phyloP scores from a whole-genome alignment of 2,329 filamentous ascomycete genomes.

The Hymenoscyphus albidus region DNA sequence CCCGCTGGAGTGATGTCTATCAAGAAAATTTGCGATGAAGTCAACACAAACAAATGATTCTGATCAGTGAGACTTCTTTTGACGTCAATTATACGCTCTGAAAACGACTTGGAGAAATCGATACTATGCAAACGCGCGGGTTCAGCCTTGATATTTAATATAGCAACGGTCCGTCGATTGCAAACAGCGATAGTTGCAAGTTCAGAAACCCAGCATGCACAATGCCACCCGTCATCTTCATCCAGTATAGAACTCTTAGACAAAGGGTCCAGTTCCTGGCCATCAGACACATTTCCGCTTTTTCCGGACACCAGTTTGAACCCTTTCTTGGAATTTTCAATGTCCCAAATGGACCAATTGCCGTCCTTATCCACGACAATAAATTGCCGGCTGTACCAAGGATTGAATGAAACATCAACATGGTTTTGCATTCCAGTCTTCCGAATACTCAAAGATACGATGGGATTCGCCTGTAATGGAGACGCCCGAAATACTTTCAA shows the following conservation, averaged over 20 bases:
- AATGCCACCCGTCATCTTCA: slow-evolving; percentile 43
- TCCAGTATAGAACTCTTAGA: slow-evolving; percentile 7
- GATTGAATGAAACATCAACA: slow-evolving; percentile 63
- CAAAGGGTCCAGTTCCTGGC: slow-evolving; percentile 11
- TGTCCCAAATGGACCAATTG: slow-evolving; percentile 65
- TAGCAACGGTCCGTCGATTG: slow-evolving; percentile 36
- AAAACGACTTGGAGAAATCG: slow-evolving; percentile 19
- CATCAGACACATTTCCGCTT: slow-evolving; percentile 28
- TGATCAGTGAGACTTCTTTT: slow-evolving; percentile 44
- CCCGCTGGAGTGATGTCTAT: slow-evolving; percentile 27
- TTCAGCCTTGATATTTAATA: slow-evolving; percentile 30
- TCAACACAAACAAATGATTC: slow-evolving; percentile 56
- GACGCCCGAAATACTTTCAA: slow-evolving; percentile 38
- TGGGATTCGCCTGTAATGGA: slow-evolving; percentile 51
- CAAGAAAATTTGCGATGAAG: slow-evolving; percentile 33
- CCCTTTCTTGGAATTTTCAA: slow-evolving; percentile 26
- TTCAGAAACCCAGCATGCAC: slow-evolving; percentile 45
- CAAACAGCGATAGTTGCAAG: slow-evolving; percentile 44
- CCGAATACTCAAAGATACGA: slow-evolving; percentile 49
- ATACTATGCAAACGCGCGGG: slow-evolving; percentile 22
- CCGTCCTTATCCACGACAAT: slow-evolving; percentile 63
- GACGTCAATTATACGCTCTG: slow-evolving; percentile 56
- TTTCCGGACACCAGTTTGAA: slow-evolving; percentile 20
- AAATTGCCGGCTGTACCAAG: slow-evolving; percentile 56
- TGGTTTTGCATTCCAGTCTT: slow-evolving; percentile 54